Base-by-base conservation (phyloP, 257 asterid species). In the Datura wrightii region DNA sequence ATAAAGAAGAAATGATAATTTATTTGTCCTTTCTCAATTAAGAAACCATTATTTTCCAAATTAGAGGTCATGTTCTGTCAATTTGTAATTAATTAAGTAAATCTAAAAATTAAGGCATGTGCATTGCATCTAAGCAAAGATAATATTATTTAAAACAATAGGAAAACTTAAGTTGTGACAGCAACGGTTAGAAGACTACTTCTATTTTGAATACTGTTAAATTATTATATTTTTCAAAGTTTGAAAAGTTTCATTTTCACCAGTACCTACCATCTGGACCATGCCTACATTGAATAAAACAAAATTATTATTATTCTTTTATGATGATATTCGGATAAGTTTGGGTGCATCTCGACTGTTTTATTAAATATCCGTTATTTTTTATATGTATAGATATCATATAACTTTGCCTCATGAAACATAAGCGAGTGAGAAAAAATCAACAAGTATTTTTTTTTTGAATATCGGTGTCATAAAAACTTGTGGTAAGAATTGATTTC, bases 181-280 rank as follows among this genome's bases (percentile, higher is more conserved):
- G 19, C 9, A 70, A 55, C 31, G 48, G 18, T 52, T 2, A n/a
- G 82, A 31, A 58, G 24, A 71, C 55, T 48, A 59, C 55, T 70
- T 37, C 39, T 80, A 37, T 54, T 59, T 39, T 81, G 10, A 36
- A 34, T 59, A 69, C 39, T 44, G 79, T 74, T 67, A 4, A 70
- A 59, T 53, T 52, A 56, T 59, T 34, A 41, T 19, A 85, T 58
- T 50, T 24, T 50, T 41, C 3, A 52, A 74, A 84, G 84, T 74
- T 9, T 3, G 44, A 89, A 84, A 82, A 78, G 86, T 85, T 55
- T 79, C 70, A 41, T 80, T 69, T 79, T 74, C 79, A n/a, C 24
- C 54, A 72, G 55, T 74, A 63, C 87, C 87, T 83, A 85, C 84
- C 82, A 89, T 83, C 50, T 85, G 89, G 92, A 86, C 90, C 91